Evolutionary conservation across 2,329 filamentous ascomycete species (phyloP).

Genomic region (Didymella exigua): DNA sequence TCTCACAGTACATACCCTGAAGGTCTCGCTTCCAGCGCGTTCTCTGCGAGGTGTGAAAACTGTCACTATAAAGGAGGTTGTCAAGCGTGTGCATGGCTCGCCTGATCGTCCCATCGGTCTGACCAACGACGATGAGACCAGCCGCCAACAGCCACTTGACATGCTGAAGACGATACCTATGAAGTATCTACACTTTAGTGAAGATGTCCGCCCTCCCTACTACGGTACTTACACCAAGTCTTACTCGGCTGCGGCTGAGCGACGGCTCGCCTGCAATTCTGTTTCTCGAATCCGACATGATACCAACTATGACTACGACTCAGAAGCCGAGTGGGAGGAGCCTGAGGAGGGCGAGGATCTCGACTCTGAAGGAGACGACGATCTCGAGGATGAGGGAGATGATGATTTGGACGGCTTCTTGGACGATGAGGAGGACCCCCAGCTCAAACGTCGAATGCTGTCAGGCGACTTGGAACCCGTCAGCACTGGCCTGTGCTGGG

Average conservation of each 20-base stretch:
- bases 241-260: slow-evolving; percentile 52
- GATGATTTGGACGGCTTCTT: slow-evolving; percentile 90
- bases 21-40: slow-evolving; percentile 22
- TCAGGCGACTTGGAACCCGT: slow-evolving; percentile 75
- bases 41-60: slow-evolving; percentile 25
- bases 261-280: slow-evolving; percentile 60
- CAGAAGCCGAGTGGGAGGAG: slow-evolving; percentile 83
- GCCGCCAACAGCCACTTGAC: slow-evolving; percentile 42
- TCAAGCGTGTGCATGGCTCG: slow-evolving; percentile 53
- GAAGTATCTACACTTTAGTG: slow-evolving; percentile 66
- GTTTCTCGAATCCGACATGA: slow-evolving; percentile 62
- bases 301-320: slow-evolving; percentile 82
- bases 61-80: slow-evolving; percentile 43
- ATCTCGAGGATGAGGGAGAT: slow-evolving; percentile 74
- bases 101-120: slow-evolving; percentile 52
- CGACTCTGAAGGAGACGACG: slow-evolving; percentile 68
- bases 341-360: slow-evolving; percentile 73
- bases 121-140: slow-evolving; percentile 41
- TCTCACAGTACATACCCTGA: slow-evolving; percentile 25
- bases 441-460: slow-evolving; percentile 62
- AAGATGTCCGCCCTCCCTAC: slow-evolving; percentile 70
- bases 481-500: slow-evolving; percentile 83
- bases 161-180: slow-evolving; percentile 63
- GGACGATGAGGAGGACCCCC: slow-evolving; percentile 75
- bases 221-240: slow-evolving; percentile 72